A percentile compares a stretch with the other conserved stretches of the same genome.
These are phyloP conservation scores for Ophiocordyceps camponoti-saundersi DNA, from an alignment of 2,329 filamentous ascomycete genomes.

Conservation along the genomic window DNA sequence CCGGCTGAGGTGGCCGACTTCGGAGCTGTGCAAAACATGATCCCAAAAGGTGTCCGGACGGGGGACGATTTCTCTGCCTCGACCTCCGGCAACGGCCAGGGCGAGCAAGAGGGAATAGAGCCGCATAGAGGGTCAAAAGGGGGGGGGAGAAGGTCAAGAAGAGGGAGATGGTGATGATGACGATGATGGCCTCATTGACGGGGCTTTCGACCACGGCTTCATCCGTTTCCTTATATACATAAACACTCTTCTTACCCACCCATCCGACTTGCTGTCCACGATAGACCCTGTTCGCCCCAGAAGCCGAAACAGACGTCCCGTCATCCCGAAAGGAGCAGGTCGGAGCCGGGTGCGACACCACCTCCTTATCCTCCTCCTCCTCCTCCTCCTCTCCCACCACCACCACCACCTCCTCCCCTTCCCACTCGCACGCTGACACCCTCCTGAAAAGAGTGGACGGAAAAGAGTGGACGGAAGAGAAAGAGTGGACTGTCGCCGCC, in stretches of 20 bases:
- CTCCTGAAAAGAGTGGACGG: no score
- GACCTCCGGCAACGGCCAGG: not conserved
- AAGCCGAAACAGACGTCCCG: not conserved
- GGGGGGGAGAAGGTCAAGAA: not conserved
- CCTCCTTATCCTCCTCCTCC: no score
- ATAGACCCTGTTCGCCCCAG: not conserved
- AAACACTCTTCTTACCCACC: not conserved
- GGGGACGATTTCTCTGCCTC: not conserved
- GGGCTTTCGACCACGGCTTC: not conserved
- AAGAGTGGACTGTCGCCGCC: no score
- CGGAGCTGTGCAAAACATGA: slow-evolving; percentile 1
- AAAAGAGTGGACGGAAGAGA: no score
- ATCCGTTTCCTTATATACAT: not conserved
- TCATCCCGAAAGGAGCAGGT: not conserved
- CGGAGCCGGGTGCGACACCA: not conserved
- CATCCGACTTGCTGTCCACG: not conserved
- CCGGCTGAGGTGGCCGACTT: not conserved
- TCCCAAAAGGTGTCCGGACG: slow-evolving; percentile 1
- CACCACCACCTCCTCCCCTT: no score
- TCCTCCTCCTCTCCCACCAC: no score
- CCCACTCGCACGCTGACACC: no score
- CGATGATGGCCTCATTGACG: not conserved
- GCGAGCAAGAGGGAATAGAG: not conserved
- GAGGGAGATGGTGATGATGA: not conserved
- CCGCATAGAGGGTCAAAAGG: slow-evolving; percentile 1